Conservation (phyloP, 176 grass and related monocot genomes). For the Cenchrus purpureus region DNA sequence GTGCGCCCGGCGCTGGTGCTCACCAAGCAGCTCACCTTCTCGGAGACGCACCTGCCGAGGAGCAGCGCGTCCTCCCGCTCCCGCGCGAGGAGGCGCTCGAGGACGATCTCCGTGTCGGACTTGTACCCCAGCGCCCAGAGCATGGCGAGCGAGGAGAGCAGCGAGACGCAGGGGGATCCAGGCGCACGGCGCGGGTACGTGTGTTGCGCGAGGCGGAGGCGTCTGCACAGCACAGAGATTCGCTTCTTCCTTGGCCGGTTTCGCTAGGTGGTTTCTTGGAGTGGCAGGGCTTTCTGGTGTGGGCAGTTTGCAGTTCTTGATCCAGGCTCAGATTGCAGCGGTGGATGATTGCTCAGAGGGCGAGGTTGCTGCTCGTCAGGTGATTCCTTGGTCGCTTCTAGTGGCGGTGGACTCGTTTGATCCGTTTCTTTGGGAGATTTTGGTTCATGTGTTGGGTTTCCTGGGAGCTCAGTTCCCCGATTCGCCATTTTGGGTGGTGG, state of each 20-base stretch:
- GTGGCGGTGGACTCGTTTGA: conserved; percentile 10
- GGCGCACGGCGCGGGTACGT: conserved; percentile 17
- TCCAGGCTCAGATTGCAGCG: conserved; percentile 29
- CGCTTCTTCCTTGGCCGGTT: conserved; percentile 35
- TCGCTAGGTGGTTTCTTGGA: conserved; percentile 21
- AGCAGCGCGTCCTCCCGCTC: conserved; percentile 81
- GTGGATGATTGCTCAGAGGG: not conserved
- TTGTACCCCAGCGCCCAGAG: conserved; percentile 97
- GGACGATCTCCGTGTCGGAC: conserved; percentile 68
- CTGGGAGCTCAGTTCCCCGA: conserved; percentile 27
- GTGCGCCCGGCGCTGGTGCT: no score
- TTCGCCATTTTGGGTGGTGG: conserved; percentile 37
- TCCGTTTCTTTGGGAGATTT: conserved; percentile 16
- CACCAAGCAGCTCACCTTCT: not conserved
- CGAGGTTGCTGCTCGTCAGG: not conserved
- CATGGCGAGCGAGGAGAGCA: conserved; percentile 72
- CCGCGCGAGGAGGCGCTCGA: conserved; percentile 72
- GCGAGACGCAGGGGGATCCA: conserved; percentile 86
- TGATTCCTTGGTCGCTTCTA: conserved; percentile 6
- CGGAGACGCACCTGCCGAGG: conserved; percentile 72
- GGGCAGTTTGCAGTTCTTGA: conserved; percentile 28
- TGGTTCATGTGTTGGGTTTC: conserved; percentile 37
- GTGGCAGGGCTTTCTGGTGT: not conserved
- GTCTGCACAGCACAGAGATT: conserved; percentile 7
- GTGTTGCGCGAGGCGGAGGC: not conserved